Evolutionary conservation across 768 basidiomycete species (phyloP), one percentile per base, ranked within the genome.

Genomic region (Suillus hirtellus): DNA sequence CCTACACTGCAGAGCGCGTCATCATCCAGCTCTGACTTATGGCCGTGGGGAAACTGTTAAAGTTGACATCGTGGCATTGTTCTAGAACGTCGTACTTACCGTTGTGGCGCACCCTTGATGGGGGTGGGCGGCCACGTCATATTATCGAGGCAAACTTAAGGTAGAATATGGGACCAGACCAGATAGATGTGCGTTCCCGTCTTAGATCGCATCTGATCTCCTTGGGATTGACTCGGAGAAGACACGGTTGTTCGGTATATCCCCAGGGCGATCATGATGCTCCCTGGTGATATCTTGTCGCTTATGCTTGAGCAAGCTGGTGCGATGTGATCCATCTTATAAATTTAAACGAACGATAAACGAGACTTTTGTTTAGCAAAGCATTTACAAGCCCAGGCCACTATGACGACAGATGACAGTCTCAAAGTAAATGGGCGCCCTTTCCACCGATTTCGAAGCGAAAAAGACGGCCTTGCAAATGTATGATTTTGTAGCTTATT

Each of bases 61-160:
- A 24, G 15, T 24, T 27, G 21, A 38, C 19, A 15, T 56, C 37
- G 38, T 56, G 37, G 17, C 38, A 40, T 38, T 24, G 9, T 56
- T 40, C 21, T 40, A 40, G 55, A 56, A 19, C 10, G 15, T 27
- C 9, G 21, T 27, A 15, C 38, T 56, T 38, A 40, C 55, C 55
- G 24, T 38, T 24, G 55, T 56, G 55, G 38, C 38, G 17, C 15
- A 3, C 24, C 11, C 24, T 24, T 38, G 55, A 56, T 38, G 35
- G 9, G 38, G 55, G 38, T 56, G 55, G 37, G 19, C n/a, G 19
- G n/a, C 12, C 54, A 55, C 54, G 35, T 54, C 53, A 54, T 37
- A 19, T 37, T 14, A 37, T 14, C n/a, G 12, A 37, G n/a, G 21
- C 21, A 14, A 37, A 55, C 54, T 54, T 8, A 8, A 55, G 19